These are phyloP conservation scores for Fusarium sp. DNA, from an alignment of 2,329 filamentous ascomycete genomes.

Conservation along the genomic window DNA sequence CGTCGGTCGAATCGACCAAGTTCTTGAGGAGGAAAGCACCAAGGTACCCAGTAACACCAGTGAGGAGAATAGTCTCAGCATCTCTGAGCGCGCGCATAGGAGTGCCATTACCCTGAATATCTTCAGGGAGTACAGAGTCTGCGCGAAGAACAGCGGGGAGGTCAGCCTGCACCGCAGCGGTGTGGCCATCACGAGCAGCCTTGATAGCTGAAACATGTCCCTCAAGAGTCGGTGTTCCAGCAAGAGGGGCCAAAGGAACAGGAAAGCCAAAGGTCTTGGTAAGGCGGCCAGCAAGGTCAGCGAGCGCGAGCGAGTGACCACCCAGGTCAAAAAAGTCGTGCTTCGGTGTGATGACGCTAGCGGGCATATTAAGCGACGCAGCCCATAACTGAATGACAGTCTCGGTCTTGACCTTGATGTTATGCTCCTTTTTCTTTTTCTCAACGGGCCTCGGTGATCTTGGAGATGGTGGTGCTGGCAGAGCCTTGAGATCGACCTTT, in stretches of 20 bases:
- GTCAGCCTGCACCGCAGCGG: conserved; percentile 79
- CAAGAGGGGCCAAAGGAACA: conserved; percentile 76
- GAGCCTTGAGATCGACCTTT: conserved; percentile 77
- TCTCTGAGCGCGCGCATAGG: conserved; percentile 69
- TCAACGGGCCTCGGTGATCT: conserved; percentile 54
- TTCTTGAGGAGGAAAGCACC: conserved; percentile 79
- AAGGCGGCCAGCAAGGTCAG: conserved; percentile 77
- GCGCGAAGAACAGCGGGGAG: conserved; percentile 74
- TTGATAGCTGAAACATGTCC: conserved; percentile 79
- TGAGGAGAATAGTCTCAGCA: conserved; percentile 76
- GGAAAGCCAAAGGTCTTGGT: conserved; percentile 78
- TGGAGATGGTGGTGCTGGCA: conserved; percentile 72
- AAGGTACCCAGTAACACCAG: conserved; percentile 80
- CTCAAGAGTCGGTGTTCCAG: conserved; percentile 75
- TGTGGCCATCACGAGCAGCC: conserved; percentile 76
- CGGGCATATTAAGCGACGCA: conserved; percentile 72
- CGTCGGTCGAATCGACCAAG: conserved; percentile 73
- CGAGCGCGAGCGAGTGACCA: conserved; percentile 81
- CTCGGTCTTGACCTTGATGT: conserved; percentile 73
- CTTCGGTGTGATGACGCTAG: conserved; percentile 70
- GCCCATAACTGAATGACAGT: conserved; percentile 80
- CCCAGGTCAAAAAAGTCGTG: conserved; percentile 86
- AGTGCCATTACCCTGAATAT: conserved; percentile 69
- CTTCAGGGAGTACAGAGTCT: conserved; percentile 74
- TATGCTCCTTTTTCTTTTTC: conserved; percentile 59